A percentile compares a stretch with the other conserved stretches of the same genome.
These are phyloP conservation scores for Aureobasidium sp. DNA, from an alignment of 2,329 filamentous ascomycete species.

Conservation along the genomic window DNA sequence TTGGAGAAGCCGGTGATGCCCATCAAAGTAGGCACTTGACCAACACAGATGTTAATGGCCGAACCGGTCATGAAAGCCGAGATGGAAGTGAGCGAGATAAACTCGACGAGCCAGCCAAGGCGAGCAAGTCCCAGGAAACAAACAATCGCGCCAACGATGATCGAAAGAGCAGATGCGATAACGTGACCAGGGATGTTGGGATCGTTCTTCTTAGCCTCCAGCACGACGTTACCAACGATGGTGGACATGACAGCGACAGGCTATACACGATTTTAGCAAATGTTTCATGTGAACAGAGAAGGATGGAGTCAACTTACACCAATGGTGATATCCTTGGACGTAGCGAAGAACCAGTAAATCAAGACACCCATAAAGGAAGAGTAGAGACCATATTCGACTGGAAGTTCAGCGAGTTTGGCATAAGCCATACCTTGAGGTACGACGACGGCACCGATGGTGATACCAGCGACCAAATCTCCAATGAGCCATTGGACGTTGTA, in stretches of 20 bases:
- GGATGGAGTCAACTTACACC: slow-evolving; percentile 52
- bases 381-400: slow-evolving; percentile 78
- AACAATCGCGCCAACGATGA: slow-evolving; percentile 73
- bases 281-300: not conserved
- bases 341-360: slow-evolving; percentile 96
- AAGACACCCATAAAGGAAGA: slow-evolving; percentile 94
- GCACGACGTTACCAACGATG: slow-evolving; percentile 62
- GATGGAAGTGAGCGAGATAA: slow-evolving; percentile 84
- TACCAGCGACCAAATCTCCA: slow-evolving; percentile 83
- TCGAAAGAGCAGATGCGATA: slow-evolving; percentile 69
- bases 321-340: slow-evolving; percentile 97
- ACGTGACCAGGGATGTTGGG: slow-evolving; percentile 56
- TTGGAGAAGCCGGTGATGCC: slow-evolving; percentile 58
- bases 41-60: slow-evolving; percentile 76
- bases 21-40: slow-evolving; percentile 76
- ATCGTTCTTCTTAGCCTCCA: slow-evolving; percentile 50
- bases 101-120: slow-evolving; percentile 82
- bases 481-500: slow-evolving; percentile 88
- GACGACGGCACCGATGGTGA: slow-evolving; percentile 70
- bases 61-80: slow-evolving; percentile 97
- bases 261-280: slow-evolving; percentile 34
- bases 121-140: slow-evolving; percentile 70
- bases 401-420: slow-evolving; percentile 72
- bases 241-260: slow-evolving; percentile 95
- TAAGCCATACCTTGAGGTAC: slow-evolving; percentile 98